Conservation (phyloP, 768 basidiomycete species). For the Auricularia auricula-judae region DNA sequence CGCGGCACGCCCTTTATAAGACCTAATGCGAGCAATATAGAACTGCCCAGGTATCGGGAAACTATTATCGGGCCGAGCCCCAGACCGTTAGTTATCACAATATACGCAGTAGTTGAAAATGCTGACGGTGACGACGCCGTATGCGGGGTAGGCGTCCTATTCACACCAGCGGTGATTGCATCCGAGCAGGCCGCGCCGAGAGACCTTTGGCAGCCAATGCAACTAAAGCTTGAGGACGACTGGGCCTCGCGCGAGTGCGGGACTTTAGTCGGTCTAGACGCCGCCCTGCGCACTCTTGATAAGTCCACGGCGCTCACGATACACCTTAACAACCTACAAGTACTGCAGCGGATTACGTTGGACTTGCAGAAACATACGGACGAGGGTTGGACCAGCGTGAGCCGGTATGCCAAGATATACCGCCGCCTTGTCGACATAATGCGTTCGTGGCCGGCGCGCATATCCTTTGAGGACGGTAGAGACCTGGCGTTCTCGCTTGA, state of each 20-base stretch:
- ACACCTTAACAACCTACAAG: neutral
- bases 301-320: neutral
- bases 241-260: neutral
- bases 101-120: no score
- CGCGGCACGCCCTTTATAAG: no score
- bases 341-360: neutral
- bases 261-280: neutral
- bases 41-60: no score
- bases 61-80: no score
- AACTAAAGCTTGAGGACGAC: neutral
- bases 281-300: neutral
- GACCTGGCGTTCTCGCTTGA: no score
- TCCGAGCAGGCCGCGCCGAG: no score
- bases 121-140: no score
- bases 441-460: neutral
- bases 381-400: neutral
- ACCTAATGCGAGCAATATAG: no score
- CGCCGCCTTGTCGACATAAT: neutral
- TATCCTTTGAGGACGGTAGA: neutral
- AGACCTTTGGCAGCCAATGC: no score
- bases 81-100: no score
- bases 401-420: neutral
- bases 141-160: neutral
- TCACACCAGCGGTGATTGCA: neutral
- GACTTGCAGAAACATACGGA: neutral